These are phyloP conservation scores for Cornus kousa DNA, from an alignment of 148 eudicot species.

Conservation along the genomic window DNA sequence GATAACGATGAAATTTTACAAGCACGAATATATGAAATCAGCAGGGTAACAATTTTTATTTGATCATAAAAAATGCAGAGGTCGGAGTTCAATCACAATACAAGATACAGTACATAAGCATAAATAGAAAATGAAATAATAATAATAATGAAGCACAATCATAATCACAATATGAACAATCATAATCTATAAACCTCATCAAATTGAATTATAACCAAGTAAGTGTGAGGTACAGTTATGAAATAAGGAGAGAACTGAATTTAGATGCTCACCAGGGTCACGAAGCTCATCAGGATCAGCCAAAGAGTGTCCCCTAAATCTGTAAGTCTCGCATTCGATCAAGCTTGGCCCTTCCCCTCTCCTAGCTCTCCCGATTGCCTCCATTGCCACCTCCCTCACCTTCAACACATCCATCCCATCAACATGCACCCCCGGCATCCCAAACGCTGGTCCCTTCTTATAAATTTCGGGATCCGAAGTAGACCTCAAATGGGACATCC, in stretches of 20 bases:
- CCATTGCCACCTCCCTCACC: slow-evolving; percentile 93
- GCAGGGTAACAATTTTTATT: neutral
- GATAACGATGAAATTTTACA: neutral
- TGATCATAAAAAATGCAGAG: neutral
- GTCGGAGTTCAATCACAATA: neutral
- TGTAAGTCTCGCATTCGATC: slow-evolving; percentile 94
- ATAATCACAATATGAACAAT: neutral
- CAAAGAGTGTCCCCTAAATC: slow-evolving; percentile 98
- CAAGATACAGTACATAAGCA: neutral
- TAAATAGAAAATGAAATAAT: neutral
- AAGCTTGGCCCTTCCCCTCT: slow-evolving; percentile 96
- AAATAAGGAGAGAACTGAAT: neutral
- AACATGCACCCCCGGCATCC: slow-evolving; percentile 93
- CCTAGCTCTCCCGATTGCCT: slow-evolving; percentile 79
- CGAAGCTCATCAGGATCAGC: slow-evolving; percentile 99
- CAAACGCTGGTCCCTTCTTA: slow-evolving; percentile 98
- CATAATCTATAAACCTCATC: neutral
- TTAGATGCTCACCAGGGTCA: slow-evolving; percentile 66
- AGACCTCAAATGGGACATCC: slow-evolving; percentile 95
- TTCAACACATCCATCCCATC: slow-evolving; percentile 98
- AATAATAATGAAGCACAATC: neutral
- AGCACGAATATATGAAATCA: neutral
- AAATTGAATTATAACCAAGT: neutral
- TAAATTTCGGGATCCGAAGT: slow-evolving; percentile 93
- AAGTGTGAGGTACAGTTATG: neutral